Conservation (phyloP, 441 rosid genomes). For the Mallotus japonicus region DNA sequence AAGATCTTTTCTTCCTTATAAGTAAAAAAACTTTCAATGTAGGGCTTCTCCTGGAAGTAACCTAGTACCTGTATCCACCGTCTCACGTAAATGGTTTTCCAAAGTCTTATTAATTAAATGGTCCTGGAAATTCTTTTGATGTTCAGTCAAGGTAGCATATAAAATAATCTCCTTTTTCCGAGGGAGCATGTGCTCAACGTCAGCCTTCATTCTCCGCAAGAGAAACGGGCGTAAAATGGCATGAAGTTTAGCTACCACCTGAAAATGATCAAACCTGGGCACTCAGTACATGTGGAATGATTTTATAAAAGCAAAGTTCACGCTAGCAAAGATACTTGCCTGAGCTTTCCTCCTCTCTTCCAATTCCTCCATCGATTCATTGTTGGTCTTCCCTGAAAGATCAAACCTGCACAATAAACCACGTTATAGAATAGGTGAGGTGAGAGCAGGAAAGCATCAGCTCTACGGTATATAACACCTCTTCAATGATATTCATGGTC, state of each 20-base stretch:
- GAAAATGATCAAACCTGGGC: constrained; percentile 23
- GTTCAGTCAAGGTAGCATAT: constrained; percentile 83
- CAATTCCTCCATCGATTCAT: constrained; percentile 57
- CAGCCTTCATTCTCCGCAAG: constrained; percentile 91
- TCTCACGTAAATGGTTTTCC: constrained; percentile 58
- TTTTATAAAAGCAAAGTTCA: constrained; percentile 3
- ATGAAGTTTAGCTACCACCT: constrained; percentile 96
- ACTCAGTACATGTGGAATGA: background rate
- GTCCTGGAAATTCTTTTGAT: constrained; percentile 87
- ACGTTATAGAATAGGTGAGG: background rate
- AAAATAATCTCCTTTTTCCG: constrained; percentile 88
- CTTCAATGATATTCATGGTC: too few species aligned
- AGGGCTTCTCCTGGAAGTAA: constrained; percentile 11
- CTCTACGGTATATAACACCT: background rate
- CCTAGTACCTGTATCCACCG: constrained; percentile 40
- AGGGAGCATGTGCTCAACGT: constrained; percentile 91
- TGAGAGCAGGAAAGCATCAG: constrained; percentile 8
- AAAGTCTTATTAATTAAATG: constrained; percentile 76
- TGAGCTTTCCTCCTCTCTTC: constrained; percentile 88
- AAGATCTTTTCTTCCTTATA: background rate
- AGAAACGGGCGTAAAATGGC: constrained; percentile 93
- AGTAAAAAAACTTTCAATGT: background rate
- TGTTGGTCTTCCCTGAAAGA: constrained; percentile 61
- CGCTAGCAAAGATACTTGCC: constrained; percentile 33
- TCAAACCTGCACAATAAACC: constrained; percentile 67